A percentile compares a stretch with the other conserved stretches of the same genome.
phyloP scores from a whole-genome alignment of 768 basidiomycete genomes.

The Macrolepiota dolichaula region DNA sequence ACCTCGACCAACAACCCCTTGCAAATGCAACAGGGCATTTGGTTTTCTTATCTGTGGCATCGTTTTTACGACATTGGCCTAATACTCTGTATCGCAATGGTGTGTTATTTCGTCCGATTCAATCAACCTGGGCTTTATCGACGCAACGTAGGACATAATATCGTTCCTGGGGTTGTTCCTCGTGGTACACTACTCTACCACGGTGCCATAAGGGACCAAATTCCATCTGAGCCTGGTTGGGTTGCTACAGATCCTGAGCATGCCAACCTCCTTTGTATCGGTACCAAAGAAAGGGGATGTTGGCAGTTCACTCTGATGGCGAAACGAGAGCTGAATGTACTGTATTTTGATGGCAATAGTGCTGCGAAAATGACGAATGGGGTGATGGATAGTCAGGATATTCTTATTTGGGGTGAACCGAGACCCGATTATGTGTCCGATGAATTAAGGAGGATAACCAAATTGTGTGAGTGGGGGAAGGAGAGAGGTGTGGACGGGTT shows the following conservation, averaged over 20 bases:
- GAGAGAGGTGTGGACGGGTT: not conserved
- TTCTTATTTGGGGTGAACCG: slow-evolving; percentile 38
- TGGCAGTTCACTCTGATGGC: slow-evolving; percentile 38
- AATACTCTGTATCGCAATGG: not conserved
- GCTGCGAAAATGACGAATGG: slow-evolving; percentile 40
- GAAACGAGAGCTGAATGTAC: slow-evolving; percentile 36
- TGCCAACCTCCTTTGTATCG: not conserved
- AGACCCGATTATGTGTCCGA: slow-evolving; percentile 17
- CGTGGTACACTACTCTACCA: not conserved
- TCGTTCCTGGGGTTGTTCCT: not conserved
- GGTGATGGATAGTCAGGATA: slow-evolving; percentile 44
- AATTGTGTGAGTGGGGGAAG: not conserved
- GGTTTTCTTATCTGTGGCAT: not conserved
- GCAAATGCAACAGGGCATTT: not conserved
- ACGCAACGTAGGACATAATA: not conserved
- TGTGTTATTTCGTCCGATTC: not conserved
- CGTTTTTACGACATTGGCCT: not conserved
- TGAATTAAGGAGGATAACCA: slow-evolving; percentile 30
- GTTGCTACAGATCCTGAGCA: slow-evolving; percentile 11
- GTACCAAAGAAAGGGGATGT: slow-evolving; percentile 20
- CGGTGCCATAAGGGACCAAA: not conserved
- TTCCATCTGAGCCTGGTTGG: not conserved
- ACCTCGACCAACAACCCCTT: not conserved
- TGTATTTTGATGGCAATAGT: slow-evolving; percentile 54
- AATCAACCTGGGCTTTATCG: not conserved